A percentile compares a stretch with the other conserved stretches of the same genome.
phyloP scores from a whole-genome alignment of 169 alveolate species.

The Cryptosporidium andersoni region DNA sequence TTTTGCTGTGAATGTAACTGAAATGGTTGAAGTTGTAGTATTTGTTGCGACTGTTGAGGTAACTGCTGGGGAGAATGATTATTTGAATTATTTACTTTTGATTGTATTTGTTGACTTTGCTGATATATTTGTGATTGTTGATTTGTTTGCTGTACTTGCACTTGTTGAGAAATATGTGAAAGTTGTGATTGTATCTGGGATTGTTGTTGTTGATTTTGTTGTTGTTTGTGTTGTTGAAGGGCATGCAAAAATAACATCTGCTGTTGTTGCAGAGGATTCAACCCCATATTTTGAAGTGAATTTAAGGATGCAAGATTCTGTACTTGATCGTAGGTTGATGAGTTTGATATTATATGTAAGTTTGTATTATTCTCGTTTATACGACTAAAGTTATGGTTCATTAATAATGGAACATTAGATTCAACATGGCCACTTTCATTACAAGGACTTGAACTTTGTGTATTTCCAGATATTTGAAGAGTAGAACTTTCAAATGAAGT shows the following conservation, averaged over 20 bases:
- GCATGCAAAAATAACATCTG: conserved; percentile 51
- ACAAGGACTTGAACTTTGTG: not conserved
- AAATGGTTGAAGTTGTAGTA: not conserved
- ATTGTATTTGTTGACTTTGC: not conserved
- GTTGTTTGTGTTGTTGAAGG: conserved; percentile 46
- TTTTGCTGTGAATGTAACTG: conserved; percentile 38
- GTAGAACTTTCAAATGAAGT: not conserved
- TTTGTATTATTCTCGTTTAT: too few relatives aligned
- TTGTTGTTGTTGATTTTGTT: conserved; percentile 17
- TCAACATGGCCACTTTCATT: not conserved
- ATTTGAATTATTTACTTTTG: not conserved
- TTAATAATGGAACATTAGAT: too few relatives aligned
- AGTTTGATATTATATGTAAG: too few relatives aligned
- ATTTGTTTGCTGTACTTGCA: not conserved
- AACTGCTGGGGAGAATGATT: not conserved
- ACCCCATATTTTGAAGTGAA: not conserved
- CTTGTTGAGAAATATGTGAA: not conserved
- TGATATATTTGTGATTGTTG: not conserved
- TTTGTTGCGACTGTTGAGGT: conserved; percentile 2
- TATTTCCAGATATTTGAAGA: not conserved
- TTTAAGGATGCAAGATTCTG: not conserved
- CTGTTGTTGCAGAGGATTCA: conserved; percentile 30
- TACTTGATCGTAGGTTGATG: not conserved
- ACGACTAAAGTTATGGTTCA: too few relatives aligned
- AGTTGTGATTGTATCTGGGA: conserved; percentile 6